Evolutionary conservation across 371 early-diverging fungal species (phyloP), one percentile per base, ranked within the genome.

Genomic region (Fennellomyces sp.): DNA sequence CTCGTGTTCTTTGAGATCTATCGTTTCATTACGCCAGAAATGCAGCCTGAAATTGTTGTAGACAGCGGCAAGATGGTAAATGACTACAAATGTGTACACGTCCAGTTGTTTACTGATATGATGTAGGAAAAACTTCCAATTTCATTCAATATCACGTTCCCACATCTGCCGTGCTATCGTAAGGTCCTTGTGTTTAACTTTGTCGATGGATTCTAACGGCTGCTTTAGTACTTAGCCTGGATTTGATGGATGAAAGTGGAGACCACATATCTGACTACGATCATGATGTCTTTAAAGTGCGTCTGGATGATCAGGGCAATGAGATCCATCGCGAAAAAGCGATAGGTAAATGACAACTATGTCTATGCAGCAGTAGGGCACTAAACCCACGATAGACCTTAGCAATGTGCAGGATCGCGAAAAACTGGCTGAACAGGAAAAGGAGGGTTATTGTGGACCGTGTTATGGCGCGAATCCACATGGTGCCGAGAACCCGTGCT

Each of bases 171-270:
- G 0, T 97, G 97, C 65, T 90, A 91, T 64, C 66, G 94, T 93
- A 75, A 75, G 81, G 72, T 15, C 10, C 1, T 11, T 1, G 39
- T n/a, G n/a, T n/a, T n/a, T n/a, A n/a, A n/a, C n/a, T n/a, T 51
- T 12, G 19, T 26, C 10, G 21, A 21, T 12, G 7, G 23, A 11
- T 6, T 17, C 0, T 21, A 3, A 11, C 33, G 15, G 19, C 19
- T 51, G 11, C 17, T 15, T 13, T 64, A 91, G 89, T 93, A 26
- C 77, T 97, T 31, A 90, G 89, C 60, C 78, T 96, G 64, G 97
- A 97, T 76, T 90, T 97, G 5, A 94, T 97, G 94, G 98, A 96
- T 70, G 90, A 92, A 29, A 82, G 93, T 52, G 80, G 76, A 15
- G 94, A 96, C 59, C 91, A 93, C 58, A 91, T 95, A 58, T 88